These are phyloP conservation scores for Heterobasidion irregulare DNA, from an alignment of 1,284 basidiomycete species.

Conservation along the genomic window DNA sequence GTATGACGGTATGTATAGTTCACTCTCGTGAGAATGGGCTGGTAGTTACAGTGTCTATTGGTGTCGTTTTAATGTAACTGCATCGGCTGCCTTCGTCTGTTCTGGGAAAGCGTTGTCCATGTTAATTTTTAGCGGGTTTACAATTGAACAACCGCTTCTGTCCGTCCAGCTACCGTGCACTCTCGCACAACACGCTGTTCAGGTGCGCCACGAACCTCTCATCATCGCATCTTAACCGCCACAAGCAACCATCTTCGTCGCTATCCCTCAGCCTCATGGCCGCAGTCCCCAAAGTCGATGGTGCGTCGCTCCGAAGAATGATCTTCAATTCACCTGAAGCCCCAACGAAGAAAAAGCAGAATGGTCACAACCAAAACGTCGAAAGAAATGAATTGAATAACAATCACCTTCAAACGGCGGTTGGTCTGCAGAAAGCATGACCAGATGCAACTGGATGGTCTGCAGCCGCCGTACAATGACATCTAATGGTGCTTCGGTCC, in stretches of 20 bases:
- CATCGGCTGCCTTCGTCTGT: no score
- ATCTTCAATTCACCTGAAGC: constrained; percentile 56
- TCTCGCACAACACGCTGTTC: constrained; percentile 4
- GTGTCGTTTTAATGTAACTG: no score
- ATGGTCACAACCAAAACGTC: neutral
- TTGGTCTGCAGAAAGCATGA: constrained; percentile 42
- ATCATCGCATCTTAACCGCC: constrained; percentile 56
- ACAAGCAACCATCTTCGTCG: constrained; percentile 63
- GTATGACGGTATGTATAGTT: no score
- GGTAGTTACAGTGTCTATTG: no score
- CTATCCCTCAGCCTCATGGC: constrained; percentile 50
- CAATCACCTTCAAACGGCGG: constrained; percentile 50
- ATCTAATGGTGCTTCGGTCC: constrained; percentile 52
- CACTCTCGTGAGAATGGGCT: no score
- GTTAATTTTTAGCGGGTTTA: no score
- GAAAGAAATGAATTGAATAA: neutral
- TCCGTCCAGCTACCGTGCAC: no score
- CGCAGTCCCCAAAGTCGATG: constrained; percentile 16
- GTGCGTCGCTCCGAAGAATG: constrained; percentile 22
- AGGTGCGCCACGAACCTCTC: constrained; percentile 11
- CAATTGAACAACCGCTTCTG: no score
- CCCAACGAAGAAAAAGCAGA: neutral
- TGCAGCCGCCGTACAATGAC: constrained; percentile 43
- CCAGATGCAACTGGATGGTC: constrained; percentile 34
- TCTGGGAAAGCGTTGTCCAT: no score